These are phyloP conservation scores for Cucumis sativus DNA, from an alignment of 306 rosid genomes.

Conservation along the genomic window Cucumber_9930_V3 NC_026657.2:28704501-28705000, in stretches of 20 bases:
- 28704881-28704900: constrained; percentile 64
- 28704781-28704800: neutral
- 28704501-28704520: constrained; percentile 20
- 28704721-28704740: constrained; percentile 30
- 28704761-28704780: neutral
- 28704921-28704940: constrained; percentile 54
- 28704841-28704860: constrained; percentile 68
- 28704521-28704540: neutral
- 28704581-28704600: constrained; percentile 57
- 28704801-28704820: constrained; percentile 52
- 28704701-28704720: constrained; percentile 49
- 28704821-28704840: constrained; percentile 84
- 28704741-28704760: constrained; percentile 15
- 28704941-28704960: constrained; percentile 58
- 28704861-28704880: constrained; percentile 59
- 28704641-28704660: constrained; percentile 67
- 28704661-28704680: constrained; percentile 84
- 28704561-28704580: constrained; percentile 1
- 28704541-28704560: neutral
- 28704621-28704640: constrained; percentile 55
- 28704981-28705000: constrained; percentile 91
- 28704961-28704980: constrained; percentile 57
- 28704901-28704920: constrained; percentile 79
- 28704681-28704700: constrained; percentile 53
- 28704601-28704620: constrained; percentile 70